These are phyloP conservation scores for Phytophthora colocasiae DNA, from an alignment of 352 stramenopile species.

Conservation along the genomic window DNA sequence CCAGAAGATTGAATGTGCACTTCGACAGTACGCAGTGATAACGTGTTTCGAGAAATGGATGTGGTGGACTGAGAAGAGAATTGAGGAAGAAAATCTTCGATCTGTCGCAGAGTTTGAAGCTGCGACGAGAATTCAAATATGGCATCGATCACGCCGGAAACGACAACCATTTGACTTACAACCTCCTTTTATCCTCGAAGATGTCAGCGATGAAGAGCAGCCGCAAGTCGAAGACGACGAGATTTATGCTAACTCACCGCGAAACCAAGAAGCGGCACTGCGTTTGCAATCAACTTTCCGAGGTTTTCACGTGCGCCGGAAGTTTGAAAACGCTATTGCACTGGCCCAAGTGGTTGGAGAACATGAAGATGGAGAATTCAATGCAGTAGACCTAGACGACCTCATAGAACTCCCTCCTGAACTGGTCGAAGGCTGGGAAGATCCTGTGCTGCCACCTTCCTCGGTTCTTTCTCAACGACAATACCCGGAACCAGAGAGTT, in stretches of 20 bases:
- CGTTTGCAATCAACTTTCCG: conserved; percentile 75
- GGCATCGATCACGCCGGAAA: conserved; percentile 21
- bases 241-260: neutral
- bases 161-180: conserved; percentile 6
- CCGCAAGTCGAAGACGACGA: conserved; percentile 16
- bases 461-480: conserved; percentile 1
- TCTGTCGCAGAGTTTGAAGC: conserved; percentile 8
- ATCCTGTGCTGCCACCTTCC: conserved; percentile 41
- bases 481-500: neutral
- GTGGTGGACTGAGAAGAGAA: conserved; percentile 1
- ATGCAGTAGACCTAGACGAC: conserved; percentile 65
- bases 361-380: conserved; percentile 43
- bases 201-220: conserved; percentile 29
- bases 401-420: conserved; percentile 63
- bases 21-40: conserved; percentile 7
- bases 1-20: conserved; percentile 11
- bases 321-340: conserved; percentile 67
- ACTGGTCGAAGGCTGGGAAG: conserved; percentile 67
- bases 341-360: conserved; percentile 43
- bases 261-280: conserved; percentile 45
- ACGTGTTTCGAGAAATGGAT: conserved; percentile 17
- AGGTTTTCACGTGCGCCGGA: conserved; percentile 69
- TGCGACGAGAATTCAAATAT: conserved; percentile 32
- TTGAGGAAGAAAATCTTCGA: conserved; percentile 13
- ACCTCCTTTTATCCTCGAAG: conserved; percentile 20